Conservation (phyloP, 202 grass and related monocot species). For the Setaria viridis region DNA sequence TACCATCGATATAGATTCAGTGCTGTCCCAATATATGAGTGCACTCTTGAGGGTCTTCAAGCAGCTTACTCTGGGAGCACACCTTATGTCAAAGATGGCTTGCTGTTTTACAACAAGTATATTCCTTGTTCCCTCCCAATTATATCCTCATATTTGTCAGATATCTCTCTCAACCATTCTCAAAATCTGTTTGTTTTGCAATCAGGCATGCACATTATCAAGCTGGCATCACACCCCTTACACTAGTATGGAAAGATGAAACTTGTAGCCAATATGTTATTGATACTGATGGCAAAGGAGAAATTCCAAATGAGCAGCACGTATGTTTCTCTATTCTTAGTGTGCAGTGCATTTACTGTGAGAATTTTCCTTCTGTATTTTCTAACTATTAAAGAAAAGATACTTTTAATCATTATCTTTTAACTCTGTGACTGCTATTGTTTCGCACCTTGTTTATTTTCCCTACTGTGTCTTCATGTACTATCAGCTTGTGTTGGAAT, state of each 20-base stretch:
- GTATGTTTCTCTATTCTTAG: constrained; percentile 41
- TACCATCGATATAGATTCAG: constrained; percentile 78
- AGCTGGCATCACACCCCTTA: constrained; percentile 89
- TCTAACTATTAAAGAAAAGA: neutral
- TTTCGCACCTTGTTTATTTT: neutral
- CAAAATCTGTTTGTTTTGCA: constrained; percentile 13
- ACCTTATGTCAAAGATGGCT: constrained; percentile 82
- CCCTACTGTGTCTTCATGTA: constrained; percentile 35
- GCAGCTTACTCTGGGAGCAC: constrained; percentile 76
- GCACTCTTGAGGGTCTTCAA: constrained; percentile 70
- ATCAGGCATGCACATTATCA: constrained; percentile 88
- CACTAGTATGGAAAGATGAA: constrained; percentile 85
- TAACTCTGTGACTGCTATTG: neutral
- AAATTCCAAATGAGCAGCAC: constrained; percentile 79
- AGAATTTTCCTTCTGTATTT: neutral
- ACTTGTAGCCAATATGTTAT: constrained; percentile 85
- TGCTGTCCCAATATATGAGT: constrained; percentile 77
- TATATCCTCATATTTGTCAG: constrained; percentile 11
- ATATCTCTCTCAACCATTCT: neutral
- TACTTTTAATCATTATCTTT: neutral
- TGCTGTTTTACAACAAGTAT: constrained; percentile 98
- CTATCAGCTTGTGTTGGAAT: constrained; percentile 88
- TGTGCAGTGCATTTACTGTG: neutral
- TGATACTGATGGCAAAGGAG: constrained; percentile 87
- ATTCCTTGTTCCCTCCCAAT: constrained; percentile 12